These are phyloP conservation scores for Endothia cerciana DNA, from an alignment of 2,329 filamentous ascomycete genomes.

Conservation along the genomic window DNA sequence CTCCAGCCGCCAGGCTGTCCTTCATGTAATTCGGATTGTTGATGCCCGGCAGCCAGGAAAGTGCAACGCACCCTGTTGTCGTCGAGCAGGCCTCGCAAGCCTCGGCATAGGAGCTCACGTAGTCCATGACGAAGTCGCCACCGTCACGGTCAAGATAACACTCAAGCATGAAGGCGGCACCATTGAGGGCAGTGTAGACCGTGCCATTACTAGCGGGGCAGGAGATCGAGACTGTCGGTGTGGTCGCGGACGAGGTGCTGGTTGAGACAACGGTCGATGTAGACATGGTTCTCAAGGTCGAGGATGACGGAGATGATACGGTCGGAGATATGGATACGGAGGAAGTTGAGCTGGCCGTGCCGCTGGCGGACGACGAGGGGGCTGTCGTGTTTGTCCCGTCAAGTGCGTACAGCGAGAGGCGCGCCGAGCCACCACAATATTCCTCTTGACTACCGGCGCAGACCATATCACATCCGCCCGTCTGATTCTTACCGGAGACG, in stretches of 20 bases:
- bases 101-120: constrained; percentile 24
- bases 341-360: neutral
- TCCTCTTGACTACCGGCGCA: constrained; percentile 12
- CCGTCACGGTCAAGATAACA: constrained; percentile 28
- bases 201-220: constrained; percentile 22
- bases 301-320: neutral
- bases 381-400: neutral
- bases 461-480: constrained; percentile 6
- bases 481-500: constrained; percentile 11
- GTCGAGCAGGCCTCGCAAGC: constrained; percentile 27
- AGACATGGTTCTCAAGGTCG: neutral
- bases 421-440: constrained; percentile 16
- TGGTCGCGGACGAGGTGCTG: constrained; percentile 13
- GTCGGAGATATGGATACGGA: neutral
- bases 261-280: too few species aligned
- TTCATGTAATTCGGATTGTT: constrained; percentile 29
- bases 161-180: constrained; percentile 26
- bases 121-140: constrained; percentile 21
- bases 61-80: constrained; percentile 22
- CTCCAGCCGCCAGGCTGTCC: constrained; percentile 13
- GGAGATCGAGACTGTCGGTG: constrained; percentile 17
- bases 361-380: neutral
- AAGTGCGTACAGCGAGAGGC: constrained; percentile 6
- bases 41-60: constrained; percentile 25
- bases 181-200: constrained; percentile 22